A percentile compares a stretch with the other conserved stretches of the same genome.
phyloP scores from a whole-genome alignment of 2,329 filamentous ascomycete genomes.

The Curvularia sp. region DNA sequence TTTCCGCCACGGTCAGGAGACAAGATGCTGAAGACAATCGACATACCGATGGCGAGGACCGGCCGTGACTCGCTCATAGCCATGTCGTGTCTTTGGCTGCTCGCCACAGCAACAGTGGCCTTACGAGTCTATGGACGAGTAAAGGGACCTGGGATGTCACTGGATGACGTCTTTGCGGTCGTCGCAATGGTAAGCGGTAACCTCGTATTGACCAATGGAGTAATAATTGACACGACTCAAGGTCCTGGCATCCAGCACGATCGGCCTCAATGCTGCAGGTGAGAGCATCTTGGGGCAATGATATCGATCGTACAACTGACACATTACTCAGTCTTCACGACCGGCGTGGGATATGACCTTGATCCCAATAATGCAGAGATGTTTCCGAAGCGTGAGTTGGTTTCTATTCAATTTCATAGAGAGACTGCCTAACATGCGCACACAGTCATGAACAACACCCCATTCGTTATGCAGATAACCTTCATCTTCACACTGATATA shows the following conservation, averaged over 20 bases:
- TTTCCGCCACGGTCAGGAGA: not conserved
- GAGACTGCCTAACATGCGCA: not conserved
- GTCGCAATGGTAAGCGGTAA: constrained; percentile 22
- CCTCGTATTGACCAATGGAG: no score
- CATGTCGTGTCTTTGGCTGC: constrained; percentile 26
- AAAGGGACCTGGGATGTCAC: constrained; percentile 26
- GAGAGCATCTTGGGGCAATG: not conserved
- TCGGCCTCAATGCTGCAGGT: constrained; percentile 28
- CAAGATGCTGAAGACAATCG: constrained; percentile 16
- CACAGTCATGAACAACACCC: constrained; percentile 26
- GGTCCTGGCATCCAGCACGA: constrained; percentile 27
- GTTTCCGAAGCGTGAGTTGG: constrained; percentile 24
- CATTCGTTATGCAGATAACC: constrained; percentile 32
- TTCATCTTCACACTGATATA: constrained; percentile 33
- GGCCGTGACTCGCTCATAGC: constrained; percentile 31
- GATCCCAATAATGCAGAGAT: constrained; percentile 14
- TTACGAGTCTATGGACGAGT: constrained; percentile 26
- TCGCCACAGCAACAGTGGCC: constrained; percentile 21
- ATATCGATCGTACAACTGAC: not conserved
- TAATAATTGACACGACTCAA: constrained; percentile 8
- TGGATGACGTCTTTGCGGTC: constrained; percentile 27
- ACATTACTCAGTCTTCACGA: constrained; percentile 21
- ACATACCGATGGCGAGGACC: constrained; percentile 26
- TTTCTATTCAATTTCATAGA: not conserved
- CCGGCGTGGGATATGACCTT: constrained; percentile 29